Evolutionary conservation across 2,329 filamentous ascomycete species (phyloP), one percentile per base, ranked within the genome.

Genomic region (Hirsutella minnesotensis): DNA sequence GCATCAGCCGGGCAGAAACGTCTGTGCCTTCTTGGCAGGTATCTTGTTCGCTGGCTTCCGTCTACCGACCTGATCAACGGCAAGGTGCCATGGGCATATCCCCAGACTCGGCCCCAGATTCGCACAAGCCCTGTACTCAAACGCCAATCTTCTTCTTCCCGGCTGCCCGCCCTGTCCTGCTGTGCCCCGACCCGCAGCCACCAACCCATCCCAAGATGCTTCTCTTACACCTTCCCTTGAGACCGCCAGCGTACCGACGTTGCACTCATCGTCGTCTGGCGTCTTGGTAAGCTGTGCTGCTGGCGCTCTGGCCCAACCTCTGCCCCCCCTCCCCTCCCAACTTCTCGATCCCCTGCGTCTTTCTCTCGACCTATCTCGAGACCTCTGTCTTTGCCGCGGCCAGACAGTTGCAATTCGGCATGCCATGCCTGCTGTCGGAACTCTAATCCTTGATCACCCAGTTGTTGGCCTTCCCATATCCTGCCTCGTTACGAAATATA

Each of bases 121-220:
- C n/a, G 34, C 21, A 20, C 34, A 36, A n/a, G 4, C 31, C 18
- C 35, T 9, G 15, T n/a, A n/a, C n/a, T n/a, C n/a, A n/a, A 12
- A 30, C 20, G 21, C 16, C 15, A 15, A n/a, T 16, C 5, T 34
- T 16, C 5, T 16, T 34, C 33, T 16, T 18, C 33, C 33, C 33
- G 15, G 5, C 7, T 34, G 33, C 33, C 33, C 33, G 33, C 33
- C 33, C 33, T 21, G 33, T 31, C 40, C 24, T 27, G 24, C 24
- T 27, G 40, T 37, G 40, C 40, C 30, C 40, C 40, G 27, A 30
- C 40, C 40, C 40, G 33, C 40, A 42, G 40, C 40, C 40, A 29
- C 40, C 40, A 36, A 27, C 34, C 33, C 33, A 18, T 35, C 33
- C 33, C 33, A 35, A 16, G 40, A 41, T 19, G 40, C 24, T 37